Evolutionary conservation across 331 rosid species (phyloP), one percentile per base, ranked within the genome.

Genomic region (Arachis monticola): DNA sequence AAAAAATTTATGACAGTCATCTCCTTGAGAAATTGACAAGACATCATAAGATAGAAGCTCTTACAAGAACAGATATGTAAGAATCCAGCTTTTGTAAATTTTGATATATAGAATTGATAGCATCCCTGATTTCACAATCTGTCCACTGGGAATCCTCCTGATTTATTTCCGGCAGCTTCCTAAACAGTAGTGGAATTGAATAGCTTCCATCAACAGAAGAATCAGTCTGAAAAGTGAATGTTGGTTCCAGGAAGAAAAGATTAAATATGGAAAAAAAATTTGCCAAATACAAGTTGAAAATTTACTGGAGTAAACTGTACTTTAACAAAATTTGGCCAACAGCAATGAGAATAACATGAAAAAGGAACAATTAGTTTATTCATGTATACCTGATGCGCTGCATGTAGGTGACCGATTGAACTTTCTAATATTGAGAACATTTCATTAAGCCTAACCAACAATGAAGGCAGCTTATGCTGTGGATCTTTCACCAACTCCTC

Each of bases 61-160:
- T 87, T 87, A 93, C 99, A 60, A 90, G 75, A 73, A 56, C 55
- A 50, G 87, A 86, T 64, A 92, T 75, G 80, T 84, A 85, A 66
- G 88, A 56, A 44, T 94, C 97, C 70, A 94, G 79, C 79, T 92
- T 88, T 70, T 76, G 51, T 67, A 94, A 80, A 87, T 94, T 94
- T 72, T 79, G 88, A 84, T 86, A 79, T 81, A 94, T 80, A 64
- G 83, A 75, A 82, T 81, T 83, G 77, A 90, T 86, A 46, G 96
- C 91, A 72, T 92, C 90, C 68, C 72, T 85, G 60, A 87, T 77
- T 87, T 90, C 91, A 77, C 86, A 83, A 47, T 89, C 90, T 64
- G 96, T 88, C 97, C 92, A 94, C 82, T 81, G 99, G 47, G 97
- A 88, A 13, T 90, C 87, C 30, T 88, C 93, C 61, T 83, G 88